Evolutionary conservation across 2,329 filamentous ascomycete species (phyloP).

Genomic region (Fusarium algeriense): DNA sequence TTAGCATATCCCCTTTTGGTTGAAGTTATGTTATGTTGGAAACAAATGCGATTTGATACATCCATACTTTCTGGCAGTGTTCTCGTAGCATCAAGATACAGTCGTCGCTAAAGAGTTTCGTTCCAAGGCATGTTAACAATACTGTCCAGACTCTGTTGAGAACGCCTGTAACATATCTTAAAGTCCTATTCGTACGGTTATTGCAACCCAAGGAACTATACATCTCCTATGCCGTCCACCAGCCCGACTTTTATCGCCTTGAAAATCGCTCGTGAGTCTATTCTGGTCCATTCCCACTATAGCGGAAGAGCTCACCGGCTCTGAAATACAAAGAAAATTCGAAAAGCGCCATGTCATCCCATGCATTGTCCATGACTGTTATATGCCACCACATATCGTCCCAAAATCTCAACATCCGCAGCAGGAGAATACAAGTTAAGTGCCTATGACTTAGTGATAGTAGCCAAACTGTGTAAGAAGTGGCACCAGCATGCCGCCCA

Average conservation of each 20-base stretch:
- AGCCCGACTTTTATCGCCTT: conserved; percentile 11
- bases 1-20: conserved; percentile 12
- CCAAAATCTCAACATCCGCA: conserved; percentile 16
- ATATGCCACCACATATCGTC: conserved; percentile 8
- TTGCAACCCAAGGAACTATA: conserved; percentile 28
- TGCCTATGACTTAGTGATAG: conserved; percentile 64
- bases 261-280: conserved; percentile 29
- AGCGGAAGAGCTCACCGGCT: conserved; percentile 42
- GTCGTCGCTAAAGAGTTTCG: neutral
- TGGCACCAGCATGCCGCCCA: conserved; percentile 82
- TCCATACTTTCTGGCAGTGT: neutral
- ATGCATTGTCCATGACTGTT: conserved; percentile 19
- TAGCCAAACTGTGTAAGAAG: conserved; percentile 83
- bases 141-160: neutral
- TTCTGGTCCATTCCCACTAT: conserved; percentile 27
- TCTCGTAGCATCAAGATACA: neutral
- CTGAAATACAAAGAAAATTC: conserved; percentile 13
- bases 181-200: conserved; percentile 21
- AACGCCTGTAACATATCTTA: conserved; percentile 6
- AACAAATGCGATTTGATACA: neutral
- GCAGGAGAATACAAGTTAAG: conserved; percentile 16
- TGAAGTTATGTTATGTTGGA: neutral
- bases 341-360: conserved; percentile 35
- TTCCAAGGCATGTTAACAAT: neutral
- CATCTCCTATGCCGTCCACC: conserved; percentile 17